A percentile compares a stretch with the other conserved stretches of the same genome.
Evolutionary conservation across 345 rosid species (phyloP).

Genomic region (Conringia planisiliqua): DNA sequence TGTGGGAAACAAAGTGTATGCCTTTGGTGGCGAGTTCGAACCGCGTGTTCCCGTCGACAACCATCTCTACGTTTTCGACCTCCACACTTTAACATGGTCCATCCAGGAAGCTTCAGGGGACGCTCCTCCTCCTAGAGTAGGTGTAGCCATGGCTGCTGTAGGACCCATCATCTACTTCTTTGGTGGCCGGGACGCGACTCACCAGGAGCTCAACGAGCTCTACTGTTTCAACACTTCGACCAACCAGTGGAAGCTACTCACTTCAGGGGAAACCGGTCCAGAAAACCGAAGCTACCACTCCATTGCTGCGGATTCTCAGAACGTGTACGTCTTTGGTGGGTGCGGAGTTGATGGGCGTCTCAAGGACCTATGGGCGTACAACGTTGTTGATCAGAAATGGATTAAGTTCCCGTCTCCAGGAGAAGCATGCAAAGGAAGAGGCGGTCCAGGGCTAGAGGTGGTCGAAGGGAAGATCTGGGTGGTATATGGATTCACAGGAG

Average conservation of each 20-base stretch:
- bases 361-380: constrained; percentile 80
- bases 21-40: constrained; percentile 75
- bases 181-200: constrained; percentile 73
- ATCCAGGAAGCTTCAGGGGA: constrained; percentile 56
- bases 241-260: constrained; percentile 60
- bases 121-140: constrained; percentile 84
- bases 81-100: constrained; percentile 58
- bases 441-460: constrained; percentile 78
- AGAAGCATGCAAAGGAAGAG: constrained; percentile 64
- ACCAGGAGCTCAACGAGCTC: constrained; percentile 72
- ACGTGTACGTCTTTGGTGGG: constrained; percentile 76
- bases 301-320: constrained; percentile 44
- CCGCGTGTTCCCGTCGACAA: constrained; percentile 94
- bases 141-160: constrained; percentile 76
- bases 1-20: constrained; percentile 59
- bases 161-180: constrained; percentile 59
- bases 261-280: constrained; percentile 54
- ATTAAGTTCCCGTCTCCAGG: constrained; percentile 50
- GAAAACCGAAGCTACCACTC: constrained; percentile 87
- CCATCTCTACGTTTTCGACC: constrained; percentile 66
- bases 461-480: constrained; percentile 73
- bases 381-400: constrained; percentile 62
- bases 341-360: constrained; percentile 77
- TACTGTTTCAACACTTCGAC: constrained; percentile 63
- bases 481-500: constrained; percentile 75